Percentiles rank a stretch among this genome's conserved stretches.
Conservation (phyloP, 2,329 filamentous ascomycete genomes). For the Pseudogymnoascus sp. region DNA sequence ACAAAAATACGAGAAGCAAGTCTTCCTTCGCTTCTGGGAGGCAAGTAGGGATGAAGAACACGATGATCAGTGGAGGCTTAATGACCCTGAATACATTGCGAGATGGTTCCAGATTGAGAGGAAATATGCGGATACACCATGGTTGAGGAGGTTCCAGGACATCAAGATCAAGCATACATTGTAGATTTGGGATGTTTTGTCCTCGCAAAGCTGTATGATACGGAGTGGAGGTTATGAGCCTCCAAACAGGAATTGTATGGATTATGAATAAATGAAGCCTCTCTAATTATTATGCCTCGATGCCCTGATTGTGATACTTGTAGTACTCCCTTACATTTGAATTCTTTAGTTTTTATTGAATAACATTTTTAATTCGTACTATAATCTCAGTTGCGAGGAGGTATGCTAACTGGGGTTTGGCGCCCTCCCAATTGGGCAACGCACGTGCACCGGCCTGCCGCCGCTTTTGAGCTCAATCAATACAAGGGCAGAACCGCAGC, state of each 20-base stretch:
- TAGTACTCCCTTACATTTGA: background rate
- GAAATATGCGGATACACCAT: conserved; percentile 7
- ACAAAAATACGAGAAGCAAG: background rate
- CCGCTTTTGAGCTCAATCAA: too few species aligned
- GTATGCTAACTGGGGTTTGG: too few species aligned
- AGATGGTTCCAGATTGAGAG: conserved; percentile 1
- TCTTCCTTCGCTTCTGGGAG: conserved; percentile 3
- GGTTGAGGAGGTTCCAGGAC: background rate
- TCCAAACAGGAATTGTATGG: background rate
- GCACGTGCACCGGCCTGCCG: too few species aligned
- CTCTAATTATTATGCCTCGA: background rate
- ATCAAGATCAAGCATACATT: background rate
- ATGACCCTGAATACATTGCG: conserved; percentile 5
- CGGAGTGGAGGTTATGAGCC: background rate
- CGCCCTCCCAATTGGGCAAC: too few species aligned
- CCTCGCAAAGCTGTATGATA: background rate
- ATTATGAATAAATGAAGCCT: background rate
- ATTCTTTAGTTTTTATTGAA: background rate
- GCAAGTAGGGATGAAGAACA: background rate
- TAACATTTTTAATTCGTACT: background rate
- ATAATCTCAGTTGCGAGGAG: background rate
- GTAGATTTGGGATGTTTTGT: background rate
- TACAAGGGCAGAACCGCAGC: too few species aligned
- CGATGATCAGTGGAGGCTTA: background rate
- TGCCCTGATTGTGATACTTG: background rate